These are phyloP conservation scores for Gracilaria domingensis DNA, from an alignment of 23 red algal genomes.

Conservation along the genomic window DNA sequence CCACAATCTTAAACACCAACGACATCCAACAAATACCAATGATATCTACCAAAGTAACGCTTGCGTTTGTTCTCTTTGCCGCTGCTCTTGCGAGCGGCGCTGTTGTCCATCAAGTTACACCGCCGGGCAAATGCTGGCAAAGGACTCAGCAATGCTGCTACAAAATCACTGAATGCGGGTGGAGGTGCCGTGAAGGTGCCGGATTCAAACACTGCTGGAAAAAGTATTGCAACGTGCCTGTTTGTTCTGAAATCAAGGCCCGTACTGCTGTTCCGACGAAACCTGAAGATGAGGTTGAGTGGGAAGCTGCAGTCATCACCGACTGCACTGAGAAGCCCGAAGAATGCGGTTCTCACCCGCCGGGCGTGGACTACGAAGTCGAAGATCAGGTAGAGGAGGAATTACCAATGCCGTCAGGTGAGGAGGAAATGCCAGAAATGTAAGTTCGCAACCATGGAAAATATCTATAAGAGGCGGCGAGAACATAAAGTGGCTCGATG, in stretches of 20 bases:
- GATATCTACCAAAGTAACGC: background rate
- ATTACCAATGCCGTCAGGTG: slow-evolving; percentile 9
- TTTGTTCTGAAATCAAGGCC: slow-evolving; percentile 38
- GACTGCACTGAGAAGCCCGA: slow-evolving; percentile 37
- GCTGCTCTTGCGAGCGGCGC: background rate
- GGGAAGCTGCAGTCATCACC: background rate
- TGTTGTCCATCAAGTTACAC: background rate
- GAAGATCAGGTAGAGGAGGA: background rate
- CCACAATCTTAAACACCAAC: background rate
- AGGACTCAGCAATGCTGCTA: slow-evolving; percentile 35
- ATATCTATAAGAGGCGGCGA: too few relatives aligned
- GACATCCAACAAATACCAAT: background rate
- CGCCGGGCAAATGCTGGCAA: slow-evolving; percentile 24
- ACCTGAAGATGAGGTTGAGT: background rate
- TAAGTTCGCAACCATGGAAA: background rate
- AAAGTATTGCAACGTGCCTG: slow-evolving; percentile 19
- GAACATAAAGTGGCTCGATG: background rate
- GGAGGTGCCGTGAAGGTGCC: slow-evolving; percentile 26
- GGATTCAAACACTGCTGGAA: slow-evolving; percentile 49
- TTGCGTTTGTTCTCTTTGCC: background rate
- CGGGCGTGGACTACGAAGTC: slow-evolving; percentile 17
- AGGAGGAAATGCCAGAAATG: slow-evolving; percentile 8
- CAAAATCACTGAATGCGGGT: slow-evolving; percentile 15
- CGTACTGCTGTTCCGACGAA: slow-evolving; percentile 18
- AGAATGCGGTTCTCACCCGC: slow-evolving; percentile 16